A percentile compares a stretch with the other conserved stretches of the same genome.
Evolutionary conservation across 2,329 filamentous ascomycete species (phyloP).

Genomic region (Magnaporthiopsis incrustans): DNA sequence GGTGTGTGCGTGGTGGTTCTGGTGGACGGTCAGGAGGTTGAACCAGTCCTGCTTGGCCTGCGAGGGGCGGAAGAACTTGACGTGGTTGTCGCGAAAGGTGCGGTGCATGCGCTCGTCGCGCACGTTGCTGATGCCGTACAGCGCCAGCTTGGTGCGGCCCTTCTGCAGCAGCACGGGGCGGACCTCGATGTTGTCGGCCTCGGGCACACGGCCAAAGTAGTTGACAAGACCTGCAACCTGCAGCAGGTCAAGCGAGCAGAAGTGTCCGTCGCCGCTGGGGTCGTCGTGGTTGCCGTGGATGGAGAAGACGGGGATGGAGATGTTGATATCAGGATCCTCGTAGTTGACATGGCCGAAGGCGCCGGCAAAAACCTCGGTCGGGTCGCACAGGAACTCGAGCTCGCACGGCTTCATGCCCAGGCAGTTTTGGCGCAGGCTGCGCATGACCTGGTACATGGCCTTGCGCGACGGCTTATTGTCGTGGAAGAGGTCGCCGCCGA

Average conservation of each 20-base stretch:
- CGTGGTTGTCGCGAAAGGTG: slow-evolving; percentile 85
- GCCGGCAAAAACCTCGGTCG: slow-evolving; percentile 80
- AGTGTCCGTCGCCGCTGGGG: slow-evolving; percentile 90
- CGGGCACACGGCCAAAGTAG: slow-evolving; percentile 87
- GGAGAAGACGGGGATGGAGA: slow-evolving; percentile 94
- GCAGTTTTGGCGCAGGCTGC: slow-evolving; percentile 85
- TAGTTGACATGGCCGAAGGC: slow-evolving; percentile 95
- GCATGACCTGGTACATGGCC: slow-evolving; percentile 96
- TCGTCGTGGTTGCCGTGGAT: slow-evolving; percentile 99
- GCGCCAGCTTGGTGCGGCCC: slow-evolving; percentile 80
- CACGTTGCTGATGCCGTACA: slow-evolving; percentile 94
- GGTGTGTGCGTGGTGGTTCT: slow-evolving; percentile 90
- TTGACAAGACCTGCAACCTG: slow-evolving; percentile 89
- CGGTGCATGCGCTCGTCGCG: slow-evolving; percentile 90
- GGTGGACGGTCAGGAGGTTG: slow-evolving; percentile 89
- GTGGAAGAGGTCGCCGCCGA: slow-evolving; percentile 93
- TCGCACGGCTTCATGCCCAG: slow-evolving; percentile 93
- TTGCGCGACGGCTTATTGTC: slow-evolving; percentile 97
- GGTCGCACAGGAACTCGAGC: slow-evolving; percentile 89
- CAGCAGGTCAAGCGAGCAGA: slow-evolving; percentile 82
- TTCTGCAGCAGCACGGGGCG: slow-evolving; percentile 93
- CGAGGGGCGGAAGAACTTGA: slow-evolving; percentile 84
- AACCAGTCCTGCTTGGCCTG: slow-evolving; percentile 86
- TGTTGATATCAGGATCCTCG: slow-evolving; percentile 93
- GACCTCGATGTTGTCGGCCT: slow-evolving; percentile 87